Evolutionary conservation across 2,329 filamentous ascomycete species (phyloP), one percentile per base, ranked within the genome.

Genomic region (Ambrosiella cleistominuta): DNA sequence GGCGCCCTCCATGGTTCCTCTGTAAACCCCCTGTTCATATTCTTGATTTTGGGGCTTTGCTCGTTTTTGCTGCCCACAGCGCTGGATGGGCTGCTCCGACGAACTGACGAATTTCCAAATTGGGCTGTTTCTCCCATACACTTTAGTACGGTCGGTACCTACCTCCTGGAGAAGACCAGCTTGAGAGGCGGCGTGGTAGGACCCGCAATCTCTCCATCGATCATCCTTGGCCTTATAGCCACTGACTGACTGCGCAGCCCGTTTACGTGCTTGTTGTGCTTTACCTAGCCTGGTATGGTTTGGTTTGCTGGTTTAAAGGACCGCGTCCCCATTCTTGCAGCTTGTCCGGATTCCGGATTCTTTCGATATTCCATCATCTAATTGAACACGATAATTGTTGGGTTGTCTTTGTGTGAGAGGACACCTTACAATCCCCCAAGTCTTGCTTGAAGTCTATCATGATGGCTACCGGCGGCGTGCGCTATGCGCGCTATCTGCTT

Each of bases 401-500:
- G 17, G 2, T 19, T 51, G 47, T 51, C 44, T 51, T 51, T 8
- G 27, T 49, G 45, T 9, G n/a, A 9, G 47, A 36, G 44, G 17
- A 17, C 27, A 55, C 38, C 19, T 42, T 15, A 27, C n/a, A 7
- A 27, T 27, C 27, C 37, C 12, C 44, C 39, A 40, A 39, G 38
- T 47, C 44, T 49, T 49, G 55, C 45, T 17, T 49, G 47, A 27
- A 50, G 45, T 50, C 27, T 61, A 63, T 64, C 66, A 73, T 64
- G 66, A 79, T 78, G 75, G 83, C 82, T 71, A 79, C 82, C 61
- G 82, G 82, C 68, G 82, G 80, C 64, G 81, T 83, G 71, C 83
- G 86, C 71, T 88, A 88, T 66, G 72, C 83, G 76, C 80, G 81
- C 76, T 84, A 83, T 71, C 77, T 95, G 69, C 77, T 93, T 68